A percentile compares a stretch with the other conserved stretches of the same genome.
phyloP scores from a whole-genome alignment of 1,284 basidiomycete species.

The Ceratobasidium sp. region DNA sequence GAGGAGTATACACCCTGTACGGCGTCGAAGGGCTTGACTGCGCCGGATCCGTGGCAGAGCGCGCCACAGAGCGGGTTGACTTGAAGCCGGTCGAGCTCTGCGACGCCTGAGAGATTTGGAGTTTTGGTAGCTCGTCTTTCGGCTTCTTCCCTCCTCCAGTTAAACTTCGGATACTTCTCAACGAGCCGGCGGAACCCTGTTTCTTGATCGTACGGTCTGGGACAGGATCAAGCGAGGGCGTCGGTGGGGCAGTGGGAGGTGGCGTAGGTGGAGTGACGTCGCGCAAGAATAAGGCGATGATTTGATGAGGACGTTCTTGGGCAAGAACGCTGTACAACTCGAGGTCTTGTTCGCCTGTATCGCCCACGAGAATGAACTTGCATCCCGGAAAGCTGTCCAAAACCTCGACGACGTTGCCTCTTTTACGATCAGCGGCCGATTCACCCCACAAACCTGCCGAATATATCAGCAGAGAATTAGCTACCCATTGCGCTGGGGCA shows the following conservation, averaged over 20 bases:
- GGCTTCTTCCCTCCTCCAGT: conserved; percentile 20
- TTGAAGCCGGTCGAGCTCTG: conserved; percentile 1
- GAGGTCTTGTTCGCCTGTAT: conserved; percentile 89
- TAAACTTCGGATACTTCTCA: conserved; percentile 56
- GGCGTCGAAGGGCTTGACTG: conserved; percentile 4
- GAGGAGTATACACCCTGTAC: conserved; percentile 39
- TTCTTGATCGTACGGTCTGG: conserved; percentile 19
- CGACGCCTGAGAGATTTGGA: conserved; percentile 21
- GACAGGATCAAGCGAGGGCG: conserved; percentile 19
- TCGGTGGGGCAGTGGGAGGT: conserved; percentile 53
- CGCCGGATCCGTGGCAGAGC: conserved; percentile 21
- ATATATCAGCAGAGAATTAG: conserved; percentile 57
- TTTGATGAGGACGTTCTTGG: conserved; percentile 71
- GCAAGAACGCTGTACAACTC: conserved; percentile 84
- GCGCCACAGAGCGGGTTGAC: neutral
- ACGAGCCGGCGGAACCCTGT: conserved; percentile 68
- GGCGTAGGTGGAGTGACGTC: conserved; percentile 66
- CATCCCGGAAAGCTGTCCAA: conserved; percentile 81
- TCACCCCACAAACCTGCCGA: conserved; percentile 57
- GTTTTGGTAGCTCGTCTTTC: conserved; percentile 45
- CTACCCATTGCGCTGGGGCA: conserved; percentile 27
- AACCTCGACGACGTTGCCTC: conserved; percentile 76
- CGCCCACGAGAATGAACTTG: conserved; percentile 86
- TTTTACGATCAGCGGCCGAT: conserved; percentile 80
- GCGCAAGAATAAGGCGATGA: conserved; percentile 81